Percentiles rank a stretch among this genome's conserved stretches.
These are phyloP conservation scores for Parmelia sp. DNA, from an alignment of 495 filamentous ascomycete species.

Conservation along the genomic window DNA sequence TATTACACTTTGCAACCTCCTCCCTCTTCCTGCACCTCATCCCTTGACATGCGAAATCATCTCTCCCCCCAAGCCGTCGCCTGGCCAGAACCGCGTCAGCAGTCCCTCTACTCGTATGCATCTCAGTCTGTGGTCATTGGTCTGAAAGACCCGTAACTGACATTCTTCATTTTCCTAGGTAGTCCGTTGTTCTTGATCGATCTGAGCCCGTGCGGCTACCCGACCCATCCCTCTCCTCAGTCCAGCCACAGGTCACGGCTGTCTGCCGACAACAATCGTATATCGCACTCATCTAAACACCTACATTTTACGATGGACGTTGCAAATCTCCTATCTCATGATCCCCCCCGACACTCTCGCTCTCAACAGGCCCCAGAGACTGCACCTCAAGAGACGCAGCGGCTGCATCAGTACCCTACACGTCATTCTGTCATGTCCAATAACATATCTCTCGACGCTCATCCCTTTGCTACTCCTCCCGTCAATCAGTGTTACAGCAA, in stretches of 20 bases:
- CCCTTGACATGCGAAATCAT: conserved; percentile 15
- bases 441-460: conserved; percentile 27
- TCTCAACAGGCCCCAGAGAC: conserved; percentile 34
- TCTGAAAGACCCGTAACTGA: neutral
- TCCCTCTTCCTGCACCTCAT: conserved; percentile 9
- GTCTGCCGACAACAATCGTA: neutral
- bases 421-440: conserved; percentile 31
- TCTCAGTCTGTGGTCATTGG: neutral
- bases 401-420: conserved; percentile 39
- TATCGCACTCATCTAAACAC: neutral
- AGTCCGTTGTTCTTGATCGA: neutral
- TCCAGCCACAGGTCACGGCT: neutral
- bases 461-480: conserved; percentile 23
- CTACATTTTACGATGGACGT: conserved; percentile 33
- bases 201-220: neutral
- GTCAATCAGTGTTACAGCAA: conserved; percentile 16
- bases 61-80: neutral
- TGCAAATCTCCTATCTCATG: conserved; percentile 38
- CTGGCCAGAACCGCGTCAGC: neutral
- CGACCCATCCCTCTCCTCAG: neutral
- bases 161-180: neutral
- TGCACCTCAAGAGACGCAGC: conserved; percentile 38
- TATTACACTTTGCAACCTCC: neutral
- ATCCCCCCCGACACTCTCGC: conserved; percentile 23
- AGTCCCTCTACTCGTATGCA: neutral